Percentiles rank a stretch among this genome's conserved stretches.
Evolutionary conservation across 2,329 filamentous ascomycete genomes (phyloP).

Genomic region (Sarocladium kiliense): DNA sequence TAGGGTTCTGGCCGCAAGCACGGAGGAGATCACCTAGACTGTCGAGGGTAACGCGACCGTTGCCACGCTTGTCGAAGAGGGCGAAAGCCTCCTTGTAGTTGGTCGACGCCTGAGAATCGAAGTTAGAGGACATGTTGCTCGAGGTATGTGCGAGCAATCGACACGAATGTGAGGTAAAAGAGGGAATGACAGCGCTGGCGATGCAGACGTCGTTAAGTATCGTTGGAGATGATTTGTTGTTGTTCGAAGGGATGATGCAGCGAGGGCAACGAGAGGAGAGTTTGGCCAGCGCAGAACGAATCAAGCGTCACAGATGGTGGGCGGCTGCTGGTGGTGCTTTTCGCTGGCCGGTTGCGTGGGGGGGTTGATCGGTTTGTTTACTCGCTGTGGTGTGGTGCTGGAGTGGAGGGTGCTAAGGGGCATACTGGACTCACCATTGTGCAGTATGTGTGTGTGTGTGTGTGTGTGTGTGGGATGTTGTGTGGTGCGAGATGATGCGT

Average conservation of each 20-base stretch:
- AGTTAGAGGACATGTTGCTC: constrained; percentile 45
- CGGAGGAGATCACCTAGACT: constrained; percentile 89
- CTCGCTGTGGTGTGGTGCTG: constrained; percentile 17
- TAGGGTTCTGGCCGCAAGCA: constrained; percentile 97
- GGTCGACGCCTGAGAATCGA: constrained; percentile 64
- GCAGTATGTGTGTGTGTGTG: too few relatives aligned
- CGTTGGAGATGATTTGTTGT: constrained; percentile 7
- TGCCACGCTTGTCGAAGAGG: constrained; percentile 98
- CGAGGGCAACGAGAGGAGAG: background rate
- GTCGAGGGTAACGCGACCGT: constrained; percentile 81
- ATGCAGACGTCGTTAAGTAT: background rate
- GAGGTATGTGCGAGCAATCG: constrained; percentile 9
- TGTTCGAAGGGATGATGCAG: background rate
- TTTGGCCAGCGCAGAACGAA: constrained; percentile 20
- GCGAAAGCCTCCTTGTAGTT: constrained; percentile 99
- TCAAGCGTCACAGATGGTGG: constrained; percentile 20
- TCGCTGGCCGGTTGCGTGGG: background rate
- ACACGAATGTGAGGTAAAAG: background rate
- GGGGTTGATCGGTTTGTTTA: constrained; percentile 23
- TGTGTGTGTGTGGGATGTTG: background rate
- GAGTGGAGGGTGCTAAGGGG: constrained; percentile 20
- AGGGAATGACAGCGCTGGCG: background rate
- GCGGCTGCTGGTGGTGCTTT: background rate
- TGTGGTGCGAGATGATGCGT: background rate
- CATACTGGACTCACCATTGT: constrained; percentile 32